phyloP scores from a whole-genome alignment of 2,329 filamentous ascomycete species.

The Pyricularia sp. region DNA sequence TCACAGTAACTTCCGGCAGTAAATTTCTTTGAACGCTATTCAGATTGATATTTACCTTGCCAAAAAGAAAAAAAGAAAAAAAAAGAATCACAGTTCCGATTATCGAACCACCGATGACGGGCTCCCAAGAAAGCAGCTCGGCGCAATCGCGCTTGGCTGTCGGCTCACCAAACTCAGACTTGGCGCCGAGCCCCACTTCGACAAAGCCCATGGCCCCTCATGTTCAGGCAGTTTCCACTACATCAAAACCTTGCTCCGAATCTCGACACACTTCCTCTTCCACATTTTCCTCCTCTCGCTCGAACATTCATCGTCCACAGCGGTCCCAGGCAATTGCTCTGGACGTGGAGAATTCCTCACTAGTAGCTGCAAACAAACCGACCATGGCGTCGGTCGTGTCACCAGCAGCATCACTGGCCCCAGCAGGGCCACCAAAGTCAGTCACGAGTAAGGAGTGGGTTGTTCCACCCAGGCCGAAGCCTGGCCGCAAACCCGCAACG shows the following conservation, averaged over 20 bases:
- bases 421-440: slow-evolving; percentile 24
- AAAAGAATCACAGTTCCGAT: neutral
- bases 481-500: slow-evolving; percentile 84
- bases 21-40: no score
- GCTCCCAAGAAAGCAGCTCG: neutral
- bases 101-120: neutral
- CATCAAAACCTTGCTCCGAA: neutral
- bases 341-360: neutral
- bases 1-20: neutral
- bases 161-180: slow-evolving; percentile 3
- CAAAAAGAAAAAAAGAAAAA: neutral
- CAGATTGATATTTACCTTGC: neutral
- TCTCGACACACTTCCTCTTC: neutral
- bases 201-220: slow-evolving; percentile 2
- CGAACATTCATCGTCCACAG: neutral
- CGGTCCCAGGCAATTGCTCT: neutral
- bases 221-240: neutral
- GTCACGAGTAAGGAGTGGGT: slow-evolving; percentile 80
- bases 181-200: slow-evolving; percentile 4
- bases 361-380: slow-evolving; percentile 16
- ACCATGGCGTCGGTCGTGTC: slow-evolving; percentile 33
- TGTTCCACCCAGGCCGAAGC: slow-evolving; percentile 72
- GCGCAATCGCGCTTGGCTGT: neutral
- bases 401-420: slow-evolving; percentile 21
- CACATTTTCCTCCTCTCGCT: neutral